Conservation (phyloP, 2,329 filamentous ascomycete species). For the Thyridium curvatum region DNA sequence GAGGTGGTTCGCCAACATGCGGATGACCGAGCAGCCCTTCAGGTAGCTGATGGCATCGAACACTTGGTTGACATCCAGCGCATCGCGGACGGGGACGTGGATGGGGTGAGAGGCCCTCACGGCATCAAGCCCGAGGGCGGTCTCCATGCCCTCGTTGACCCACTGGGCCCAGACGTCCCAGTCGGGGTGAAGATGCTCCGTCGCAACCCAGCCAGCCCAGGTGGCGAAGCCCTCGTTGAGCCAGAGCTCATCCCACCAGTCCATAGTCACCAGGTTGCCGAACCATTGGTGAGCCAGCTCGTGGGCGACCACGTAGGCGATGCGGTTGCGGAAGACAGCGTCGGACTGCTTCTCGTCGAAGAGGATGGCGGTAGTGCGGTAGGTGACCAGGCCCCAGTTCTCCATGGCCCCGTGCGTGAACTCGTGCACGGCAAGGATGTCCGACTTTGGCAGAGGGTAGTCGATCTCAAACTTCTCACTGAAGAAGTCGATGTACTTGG, state of each 20-base stretch:
- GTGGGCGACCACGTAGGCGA: slow-evolving; percentile 97
- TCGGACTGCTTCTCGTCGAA: slow-evolving; percentile 92
- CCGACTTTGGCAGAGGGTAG: slow-evolving; percentile 87
- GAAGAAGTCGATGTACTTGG: slow-evolving; percentile 93
- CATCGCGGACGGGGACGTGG: slow-evolving; percentile 89
- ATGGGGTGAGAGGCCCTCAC: slow-evolving; percentile 92
- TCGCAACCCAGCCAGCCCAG: slow-evolving; percentile 93
- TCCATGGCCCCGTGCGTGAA: slow-evolving; percentile 89
- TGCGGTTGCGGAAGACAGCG: slow-evolving; percentile 81
- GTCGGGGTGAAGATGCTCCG: slow-evolving; percentile 87
- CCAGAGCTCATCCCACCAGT: slow-evolving; percentile 98
- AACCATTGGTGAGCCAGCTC: slow-evolving; percentile 99
- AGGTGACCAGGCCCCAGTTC: slow-evolving; percentile 95
- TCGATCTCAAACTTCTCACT: slow-evolving; percentile 92
- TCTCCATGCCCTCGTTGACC: slow-evolving; percentile 89
- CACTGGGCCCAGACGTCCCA: slow-evolving; percentile 99
- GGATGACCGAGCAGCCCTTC: slow-evolving; percentile 92
- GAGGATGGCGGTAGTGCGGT: slow-evolving; percentile 90
- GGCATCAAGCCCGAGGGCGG: slow-evolving; percentile 82
- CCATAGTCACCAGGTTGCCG: slow-evolving; percentile 95
- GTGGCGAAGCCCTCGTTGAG: slow-evolving; percentile 97
- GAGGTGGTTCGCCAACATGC: slow-evolving; percentile 90
- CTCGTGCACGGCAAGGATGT: slow-evolving; percentile 86
- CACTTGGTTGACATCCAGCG: slow-evolving; percentile 94
- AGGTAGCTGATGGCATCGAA: slow-evolving; percentile 96